phyloP scores from a whole-genome alignment of 2,329 filamentous ascomycete genomes.

The Gaeumannomyces sp. region DNA sequence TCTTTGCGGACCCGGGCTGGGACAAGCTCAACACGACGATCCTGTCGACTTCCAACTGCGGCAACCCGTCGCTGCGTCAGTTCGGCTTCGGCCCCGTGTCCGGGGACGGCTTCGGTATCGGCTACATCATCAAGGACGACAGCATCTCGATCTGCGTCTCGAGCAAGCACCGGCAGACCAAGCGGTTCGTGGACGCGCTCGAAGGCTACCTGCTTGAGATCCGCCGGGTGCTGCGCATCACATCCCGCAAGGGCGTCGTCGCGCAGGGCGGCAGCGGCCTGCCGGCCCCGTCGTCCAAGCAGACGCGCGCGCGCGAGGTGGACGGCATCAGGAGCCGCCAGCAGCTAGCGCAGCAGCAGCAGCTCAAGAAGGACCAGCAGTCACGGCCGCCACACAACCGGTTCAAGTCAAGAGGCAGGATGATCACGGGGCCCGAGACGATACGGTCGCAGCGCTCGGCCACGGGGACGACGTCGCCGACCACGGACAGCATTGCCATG shows the following conservation, averaged over 20 bases:
- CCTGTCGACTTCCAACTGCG: conserved; percentile 95
- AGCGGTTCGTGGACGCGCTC: conserved; percentile 80
- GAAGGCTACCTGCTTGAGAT: conserved; percentile 91
- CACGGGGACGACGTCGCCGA: conserved; percentile 51
- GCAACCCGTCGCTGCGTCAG: conserved; percentile 87
- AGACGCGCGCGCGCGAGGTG: conserved; percentile 48
- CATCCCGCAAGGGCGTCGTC: conserved; percentile 36
- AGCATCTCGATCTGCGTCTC: conserved; percentile 85
- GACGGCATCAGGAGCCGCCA: conserved; percentile 26
- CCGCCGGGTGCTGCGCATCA: conserved; percentile 71
- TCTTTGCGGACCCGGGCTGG: conserved; percentile 88
- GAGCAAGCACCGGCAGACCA: conserved; percentile 90
- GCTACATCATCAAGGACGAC: conserved; percentile 98
- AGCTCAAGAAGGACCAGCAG: not conserved
- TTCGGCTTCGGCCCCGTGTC: conserved; percentile 96
- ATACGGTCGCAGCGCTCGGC: conserved; percentile 34
- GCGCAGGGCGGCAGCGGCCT: not conserved
- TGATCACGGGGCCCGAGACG: conserved; percentile 56
- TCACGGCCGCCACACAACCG: conserved; percentile 32
- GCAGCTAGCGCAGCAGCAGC: conserved; percentile 1
- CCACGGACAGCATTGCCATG: conserved; percentile 62
- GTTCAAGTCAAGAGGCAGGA: conserved; percentile 65
- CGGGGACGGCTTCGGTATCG: conserved; percentile 91
- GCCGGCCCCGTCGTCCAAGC: conserved; percentile 24
- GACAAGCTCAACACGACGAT: conserved; percentile 94